Conservation (phyloP, 75 land plant species). For the Pseudotsuga menziesii region DNA sequence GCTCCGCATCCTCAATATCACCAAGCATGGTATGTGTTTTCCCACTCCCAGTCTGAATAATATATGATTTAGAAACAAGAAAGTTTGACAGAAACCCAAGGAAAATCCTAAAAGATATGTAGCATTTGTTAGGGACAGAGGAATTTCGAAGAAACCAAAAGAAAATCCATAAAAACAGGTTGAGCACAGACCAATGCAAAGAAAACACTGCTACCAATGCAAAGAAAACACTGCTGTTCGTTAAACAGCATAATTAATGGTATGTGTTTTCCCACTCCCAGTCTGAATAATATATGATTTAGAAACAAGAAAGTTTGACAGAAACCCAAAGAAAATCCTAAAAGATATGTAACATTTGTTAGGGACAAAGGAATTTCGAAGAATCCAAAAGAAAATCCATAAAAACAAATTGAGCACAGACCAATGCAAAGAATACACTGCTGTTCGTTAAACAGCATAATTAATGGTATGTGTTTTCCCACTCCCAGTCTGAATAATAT, state of each 20-base stretch:
- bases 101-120: neutral
- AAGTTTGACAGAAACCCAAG: conserved; percentile 2
- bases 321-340: no score
- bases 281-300: no score
- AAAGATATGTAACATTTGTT: no score
- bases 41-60: conserved; percentile 92
- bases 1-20: conserved; percentile 76
- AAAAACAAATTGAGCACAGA: neutral
- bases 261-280: no score
- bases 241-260: neutral
- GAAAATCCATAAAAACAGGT: neutral
- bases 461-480: no score
- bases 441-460: neutral
- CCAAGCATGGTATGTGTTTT: conserved; percentile 99
- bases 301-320: no score
- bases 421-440: neutral
- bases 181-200: neutral
- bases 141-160: neutral
- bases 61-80: conserved; percentile 12
- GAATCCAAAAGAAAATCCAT: neutral
- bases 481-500: no score
- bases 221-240: no score
- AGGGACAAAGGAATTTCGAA: no score
- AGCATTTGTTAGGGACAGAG: neutral
- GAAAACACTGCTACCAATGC: no score